Base-by-base conservation (phyloP, 768 basidiomycete species). In the Scleroderma bovista region DNA sequence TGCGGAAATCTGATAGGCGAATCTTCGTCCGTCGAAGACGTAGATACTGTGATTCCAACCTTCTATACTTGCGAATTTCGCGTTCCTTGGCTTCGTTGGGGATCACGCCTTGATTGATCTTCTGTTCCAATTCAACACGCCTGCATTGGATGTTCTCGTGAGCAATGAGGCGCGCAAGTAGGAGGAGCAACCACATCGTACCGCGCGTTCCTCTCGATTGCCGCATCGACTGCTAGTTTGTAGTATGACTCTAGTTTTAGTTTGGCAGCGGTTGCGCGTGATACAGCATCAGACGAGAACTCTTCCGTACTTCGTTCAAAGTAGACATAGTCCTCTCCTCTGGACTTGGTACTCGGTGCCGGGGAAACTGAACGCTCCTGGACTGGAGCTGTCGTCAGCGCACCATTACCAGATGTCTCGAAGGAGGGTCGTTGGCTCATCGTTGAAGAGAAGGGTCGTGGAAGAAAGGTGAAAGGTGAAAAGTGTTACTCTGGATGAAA, bases 171-270 rank as follows among this genome's bases (percentile, higher is more conserved):
- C 26, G 23, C 17, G 26, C 33, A 11, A 23, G 46, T 26, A 32
- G 3, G 40, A 51, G 44, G 6, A 31, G 2, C 7, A 33, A 36
- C 32, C n/a, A n/a, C 29, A 50, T 61, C 65, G 47, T 60, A 95
- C 94, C 95, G 81, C 45, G 87, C 86, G 69, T 97, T 97, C 51
- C 95, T 77, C 66, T 93, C 93, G 55, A 99, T 95, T 43, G 95
- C 95, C 54, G 91, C 80, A 66, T 98, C 93, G 31, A 99, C 95
- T 5, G 94, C 93, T 51, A 97, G 88, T 70, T 97, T 97, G 77
- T 99, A 99, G 74, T 86, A 97, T 41, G 94, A 89, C 69, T 95
- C 94, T 49, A 99, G 84, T 70, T 96, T 96, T 67, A 97, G 81
- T 66, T 96, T 96, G 17, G 94, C 93, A 22, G 88, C 89, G 43